Evolutionary conservation across 257 asterid genomes (phyloP).

Genomic region (Primulina huaijiensis): DNA sequence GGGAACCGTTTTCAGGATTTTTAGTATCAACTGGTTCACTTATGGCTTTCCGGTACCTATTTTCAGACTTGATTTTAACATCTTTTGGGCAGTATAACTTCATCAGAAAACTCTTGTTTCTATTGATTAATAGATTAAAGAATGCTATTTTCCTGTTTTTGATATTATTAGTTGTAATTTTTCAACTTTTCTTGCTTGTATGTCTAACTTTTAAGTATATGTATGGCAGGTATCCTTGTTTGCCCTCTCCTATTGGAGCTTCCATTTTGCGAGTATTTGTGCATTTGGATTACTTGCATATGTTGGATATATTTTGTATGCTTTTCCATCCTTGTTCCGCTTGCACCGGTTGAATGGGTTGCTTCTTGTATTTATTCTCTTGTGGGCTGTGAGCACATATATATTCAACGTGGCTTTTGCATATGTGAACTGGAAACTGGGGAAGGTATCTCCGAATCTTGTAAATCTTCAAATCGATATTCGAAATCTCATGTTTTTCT

Average conservation of each 20-base stretch:
- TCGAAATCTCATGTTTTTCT: conserved; percentile 22
- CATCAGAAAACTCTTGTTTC: conserved; percentile 20
- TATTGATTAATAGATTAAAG: conserved; percentile 5
- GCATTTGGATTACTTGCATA: conserved; percentile 94
- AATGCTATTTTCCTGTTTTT: conserved; percentile 11
- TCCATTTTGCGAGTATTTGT: conserved; percentile 96
- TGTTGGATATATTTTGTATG: conserved; percentile 85
- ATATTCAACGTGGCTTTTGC: conserved; percentile 88
- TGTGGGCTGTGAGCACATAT: conserved; percentile 98
- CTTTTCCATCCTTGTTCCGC: conserved; percentile 85
- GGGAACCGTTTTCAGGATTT: conserved; percentile 77
- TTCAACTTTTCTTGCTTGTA: conserved; percentile 33
- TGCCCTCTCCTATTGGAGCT: conserved; percentile 96
- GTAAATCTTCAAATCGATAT: conserved; percentile 26
- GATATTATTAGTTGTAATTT: conserved; percentile 2
- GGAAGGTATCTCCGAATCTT: conserved; percentile 63
- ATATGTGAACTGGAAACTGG: conserved; percentile 73
- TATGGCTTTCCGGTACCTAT: conserved; percentile 94
- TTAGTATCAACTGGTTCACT: conserved; percentile 97
- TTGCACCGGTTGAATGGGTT: conserved; percentile 89
- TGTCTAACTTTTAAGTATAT: conserved; percentile 44
- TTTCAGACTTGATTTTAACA: conserved; percentile 22
- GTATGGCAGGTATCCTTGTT: conserved; percentile 84
- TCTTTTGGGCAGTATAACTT: conserved; percentile 15
- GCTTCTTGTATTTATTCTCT: conserved; percentile 96